Evolutionary conservation across 2,329 filamentous ascomycete genomes (phyloP).

Genomic region (Pezicula neosporulosa): DNA sequence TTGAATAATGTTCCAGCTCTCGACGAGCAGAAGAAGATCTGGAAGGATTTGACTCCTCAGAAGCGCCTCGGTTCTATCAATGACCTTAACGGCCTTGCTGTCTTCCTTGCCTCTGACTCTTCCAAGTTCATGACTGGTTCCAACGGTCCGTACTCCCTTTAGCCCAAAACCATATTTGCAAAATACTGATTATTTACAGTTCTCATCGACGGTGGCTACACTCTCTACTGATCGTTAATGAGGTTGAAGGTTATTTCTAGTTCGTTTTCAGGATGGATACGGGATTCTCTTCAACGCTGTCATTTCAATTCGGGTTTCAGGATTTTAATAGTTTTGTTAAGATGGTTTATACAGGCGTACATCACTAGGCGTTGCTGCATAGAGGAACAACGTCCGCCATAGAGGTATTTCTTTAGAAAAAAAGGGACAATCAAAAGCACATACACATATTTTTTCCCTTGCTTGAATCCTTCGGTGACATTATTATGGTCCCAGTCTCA

Average conservation of each 20-base stretch:
- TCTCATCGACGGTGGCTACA: conserved; percentile 29
- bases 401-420: too few relatives aligned
- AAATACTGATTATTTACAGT: conserved; percentile 1
- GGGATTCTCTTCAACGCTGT: too few relatives aligned
- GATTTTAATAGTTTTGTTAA: too few relatives aligned
- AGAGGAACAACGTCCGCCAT: too few relatives aligned
- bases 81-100: conserved; percentile 73
- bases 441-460: too few relatives aligned
- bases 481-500: too few relatives aligned
- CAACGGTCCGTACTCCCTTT: conserved; percentile 67
- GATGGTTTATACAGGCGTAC: too few relatives aligned
- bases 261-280: too few relatives aligned
- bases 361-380: too few relatives aligned
- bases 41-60: conserved; percentile 72
- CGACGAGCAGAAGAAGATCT: conserved; percentile 79
- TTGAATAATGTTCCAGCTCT: conserved; percentile 75
- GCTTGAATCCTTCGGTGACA: too few relatives aligned
- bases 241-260: conserved; percentile 2
- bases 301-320: too few relatives aligned
- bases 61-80: conserved; percentile 68
- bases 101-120: conserved; percentile 72
- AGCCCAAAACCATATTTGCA: conserved; percentile 18
- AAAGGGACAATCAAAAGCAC: too few relatives aligned
- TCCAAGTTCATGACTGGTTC: conserved; percentile 75
- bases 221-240: conserved; percentile 24